Base-by-base conservation (phyloP, 441 rosid genomes). In the Capsella rubella region DNA sequence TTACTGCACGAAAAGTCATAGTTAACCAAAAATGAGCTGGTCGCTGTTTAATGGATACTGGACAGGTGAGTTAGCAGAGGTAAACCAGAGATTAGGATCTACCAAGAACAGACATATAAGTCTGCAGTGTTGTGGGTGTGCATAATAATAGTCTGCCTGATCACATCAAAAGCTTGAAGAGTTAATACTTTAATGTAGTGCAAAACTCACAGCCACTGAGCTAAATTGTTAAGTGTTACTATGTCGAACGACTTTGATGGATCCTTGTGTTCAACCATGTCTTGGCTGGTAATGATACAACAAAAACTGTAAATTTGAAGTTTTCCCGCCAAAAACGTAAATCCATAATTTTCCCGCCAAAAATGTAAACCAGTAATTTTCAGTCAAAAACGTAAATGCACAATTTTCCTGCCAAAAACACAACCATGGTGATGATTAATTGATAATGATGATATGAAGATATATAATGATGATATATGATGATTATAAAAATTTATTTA, bases 21-120 rank as follows among this genome's bases (percentile, higher is more conserved):
- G 50, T 67, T 51, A 37, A 52, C 13, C 70, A 6, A 18, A 31
- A 35, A 2, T 42, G 50, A 45, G 11, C 25, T 64, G 28, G 25
- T 47, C 51, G 25, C 72, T 28, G 28, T 31, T 49, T 21, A 21
- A 60, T 67, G 27, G 34, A 31, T 6, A 31, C 34, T 31, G 34
- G 52, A 15, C 13, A 18, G 3, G 10, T 57, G 59, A 16, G 42
- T 11, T 21, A 9, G 1, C 7, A 71, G 39, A 70, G 18, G 61
- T 45, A 21, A 58, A 34, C 37, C 8, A 61, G 50, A 64, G 76
- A 81, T 70, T 43, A 54, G 7, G 57, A 70, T 87, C 7, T 87
- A 95, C 99, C 98, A 55, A 95, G 89, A 62, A 85, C 83, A 75
- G 97, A 85, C 39, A 96, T 84, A 81, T 90, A 95, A n/a, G 97